Conservation (phyloP, 1,284 basidiomycete genomes). For the Golubevia sp. region DNA sequence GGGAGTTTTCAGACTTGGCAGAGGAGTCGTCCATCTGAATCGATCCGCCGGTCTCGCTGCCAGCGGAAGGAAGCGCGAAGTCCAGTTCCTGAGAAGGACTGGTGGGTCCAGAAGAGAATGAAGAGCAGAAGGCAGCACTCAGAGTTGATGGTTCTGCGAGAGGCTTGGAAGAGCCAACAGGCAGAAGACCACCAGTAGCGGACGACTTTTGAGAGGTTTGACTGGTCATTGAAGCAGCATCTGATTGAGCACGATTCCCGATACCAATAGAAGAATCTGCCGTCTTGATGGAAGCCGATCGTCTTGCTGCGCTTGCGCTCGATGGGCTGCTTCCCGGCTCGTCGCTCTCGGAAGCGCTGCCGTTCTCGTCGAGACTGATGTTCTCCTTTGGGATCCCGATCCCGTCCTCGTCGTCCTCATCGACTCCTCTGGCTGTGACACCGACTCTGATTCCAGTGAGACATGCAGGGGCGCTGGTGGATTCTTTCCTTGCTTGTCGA, state of each 20-base stretch:
- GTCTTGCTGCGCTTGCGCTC: not conserved
- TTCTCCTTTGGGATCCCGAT: conserved; percentile 9
- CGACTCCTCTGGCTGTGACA: conserved; percentile 62
- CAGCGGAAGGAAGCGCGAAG: conserved; percentile 3
- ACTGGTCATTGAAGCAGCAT: not conserved
- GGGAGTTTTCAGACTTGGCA: conserved; percentile 26
- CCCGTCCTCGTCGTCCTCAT: conserved; percentile 74
- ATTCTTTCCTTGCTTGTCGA: conserved; percentile 73
- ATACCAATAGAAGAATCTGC: conserved; percentile 3
- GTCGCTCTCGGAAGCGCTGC: conserved; percentile 47
- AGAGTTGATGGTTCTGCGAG: conserved; percentile 39
- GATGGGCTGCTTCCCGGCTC: conserved; percentile 1
- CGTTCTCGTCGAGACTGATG: conserved; percentile 64
- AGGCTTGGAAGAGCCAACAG: conserved; percentile 57
- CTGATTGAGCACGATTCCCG: not conserved
- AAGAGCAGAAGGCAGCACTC: conserved; percentile 28
- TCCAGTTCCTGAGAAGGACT: conserved; percentile 20
- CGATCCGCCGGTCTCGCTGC: conserved; percentile 1
- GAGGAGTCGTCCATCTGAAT: conserved; percentile 23
- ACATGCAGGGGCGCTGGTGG: conserved; percentile 77
- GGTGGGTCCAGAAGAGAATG: conserved; percentile 20
- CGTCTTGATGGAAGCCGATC: not conserved
- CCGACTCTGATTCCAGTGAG: conserved; percentile 80
- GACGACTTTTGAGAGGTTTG: not conserved
- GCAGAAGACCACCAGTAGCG: conserved; percentile 15